A percentile compares a stretch with the other conserved stretches of the same genome.
phyloP scores from a whole-genome alignment of 2,329 filamentous ascomycete genomes.

The Colletotrichum falcatum region DNA sequence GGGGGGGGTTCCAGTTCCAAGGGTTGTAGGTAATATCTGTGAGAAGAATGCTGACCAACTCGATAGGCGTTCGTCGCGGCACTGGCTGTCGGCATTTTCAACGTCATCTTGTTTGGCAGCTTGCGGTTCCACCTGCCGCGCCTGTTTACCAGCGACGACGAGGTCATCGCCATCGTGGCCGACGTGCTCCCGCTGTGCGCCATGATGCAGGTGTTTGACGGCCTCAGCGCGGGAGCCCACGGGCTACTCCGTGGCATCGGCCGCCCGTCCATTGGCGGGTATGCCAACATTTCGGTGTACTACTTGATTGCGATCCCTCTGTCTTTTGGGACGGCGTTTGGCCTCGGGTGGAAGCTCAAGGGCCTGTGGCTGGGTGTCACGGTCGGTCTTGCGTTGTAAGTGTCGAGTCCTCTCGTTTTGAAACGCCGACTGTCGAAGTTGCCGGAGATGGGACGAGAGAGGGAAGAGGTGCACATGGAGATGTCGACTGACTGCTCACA shows the following conservation, averaged over 20 bases:
- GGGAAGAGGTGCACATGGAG: too few relatives aligned
- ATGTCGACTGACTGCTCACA: slow-evolving; percentile 45
- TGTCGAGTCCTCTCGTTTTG: slow-evolving; percentile 38
- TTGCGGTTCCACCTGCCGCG: slow-evolving; percentile 80
- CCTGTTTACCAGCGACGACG: slow-evolving; percentile 80
- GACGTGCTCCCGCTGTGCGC: slow-evolving; percentile 83
- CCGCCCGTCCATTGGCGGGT: slow-evolving; percentile 89
- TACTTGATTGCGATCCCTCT: slow-evolving; percentile 89
- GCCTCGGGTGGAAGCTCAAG: slow-evolving; percentile 78
- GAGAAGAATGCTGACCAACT: slow-evolving; percentile 45
- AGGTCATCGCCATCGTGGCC: slow-evolving; percentile 77
- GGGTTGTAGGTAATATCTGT: not conserved
- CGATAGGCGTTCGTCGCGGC: slow-evolving; percentile 69
- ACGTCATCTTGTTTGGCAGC: slow-evolving; percentile 75
- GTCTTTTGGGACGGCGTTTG: slow-evolving; percentile 82
- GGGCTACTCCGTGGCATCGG: slow-evolving; percentile 89
- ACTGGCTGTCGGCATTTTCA: slow-evolving; percentile 80
- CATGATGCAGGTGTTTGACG: slow-evolving; percentile 91
- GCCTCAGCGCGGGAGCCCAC: slow-evolving; percentile 81
- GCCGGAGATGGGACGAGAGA: slow-evolving; percentile 5
- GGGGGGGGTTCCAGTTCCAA: not conserved
- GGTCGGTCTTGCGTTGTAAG: slow-evolving; percentile 74
- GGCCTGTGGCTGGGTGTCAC: slow-evolving; percentile 87
- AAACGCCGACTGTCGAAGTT: not conserved
- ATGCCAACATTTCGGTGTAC: slow-evolving; percentile 87